Conservation (phyloP, 208 protist species). For the Leishmania tropica region DNA sequence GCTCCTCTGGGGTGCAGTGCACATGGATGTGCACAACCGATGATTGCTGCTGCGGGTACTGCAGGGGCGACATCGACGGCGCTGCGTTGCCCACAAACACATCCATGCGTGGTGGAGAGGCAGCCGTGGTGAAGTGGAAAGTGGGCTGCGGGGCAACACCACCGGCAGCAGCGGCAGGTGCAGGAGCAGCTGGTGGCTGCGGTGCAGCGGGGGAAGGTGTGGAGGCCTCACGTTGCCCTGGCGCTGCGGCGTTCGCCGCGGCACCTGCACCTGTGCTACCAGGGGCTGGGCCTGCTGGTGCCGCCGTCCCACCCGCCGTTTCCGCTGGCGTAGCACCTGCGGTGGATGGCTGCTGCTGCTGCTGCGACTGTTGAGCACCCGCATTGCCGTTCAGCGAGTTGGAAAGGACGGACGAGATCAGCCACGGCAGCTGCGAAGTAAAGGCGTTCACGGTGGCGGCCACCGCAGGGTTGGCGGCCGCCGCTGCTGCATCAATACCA, state of each 20-base stretch:
- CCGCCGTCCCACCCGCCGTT: neutral
- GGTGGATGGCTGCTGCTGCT: neutral
- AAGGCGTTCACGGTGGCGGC: constrained; percentile 12
- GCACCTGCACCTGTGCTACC: neutral
- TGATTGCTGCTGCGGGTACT: constrained; percentile 6
- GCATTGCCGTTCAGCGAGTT: neutral
- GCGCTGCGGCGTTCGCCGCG: neutral
- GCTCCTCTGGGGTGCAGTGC: constrained; percentile 67
- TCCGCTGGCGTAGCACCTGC: constrained; percentile 4
- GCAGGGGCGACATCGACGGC: constrained; percentile 8
- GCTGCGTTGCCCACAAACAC: neutral
- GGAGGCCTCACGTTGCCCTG: neutral
- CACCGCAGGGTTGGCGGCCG: neutral
- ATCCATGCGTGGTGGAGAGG: neutral
- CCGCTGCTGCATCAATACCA: neutral
- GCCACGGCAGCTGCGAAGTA: constrained; percentile 2
- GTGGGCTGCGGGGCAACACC: neutral
- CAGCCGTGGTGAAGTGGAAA: neutral
- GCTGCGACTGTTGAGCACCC: neutral
- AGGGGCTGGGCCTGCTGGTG: neutral
- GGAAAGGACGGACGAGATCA: constrained; percentile 9
- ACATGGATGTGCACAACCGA: constrained; percentile 72
- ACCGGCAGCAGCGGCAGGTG: neutral
- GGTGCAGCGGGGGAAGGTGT: neutral
- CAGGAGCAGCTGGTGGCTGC: neutral